Base-by-base conservation (phyloP, 345 rosid species). In the Eucalyptus cloeziana region DNA sequence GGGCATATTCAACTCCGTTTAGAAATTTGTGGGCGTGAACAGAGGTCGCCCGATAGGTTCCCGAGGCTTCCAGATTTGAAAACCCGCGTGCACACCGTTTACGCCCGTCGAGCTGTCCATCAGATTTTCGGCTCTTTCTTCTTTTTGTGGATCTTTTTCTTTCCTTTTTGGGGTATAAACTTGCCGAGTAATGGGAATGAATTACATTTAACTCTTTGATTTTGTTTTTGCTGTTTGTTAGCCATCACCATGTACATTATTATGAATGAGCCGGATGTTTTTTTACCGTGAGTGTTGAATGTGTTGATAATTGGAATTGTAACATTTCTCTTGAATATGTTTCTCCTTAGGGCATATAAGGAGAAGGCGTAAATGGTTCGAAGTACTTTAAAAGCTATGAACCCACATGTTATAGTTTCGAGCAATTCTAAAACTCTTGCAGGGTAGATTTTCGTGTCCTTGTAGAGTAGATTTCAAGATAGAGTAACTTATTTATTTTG, bases 401-500 rank as follows among this genome's bases (percentile, higher is more conserved):
- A 56, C 30, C 0, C 3, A 0, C 62, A 24, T 0, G 3, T 24
- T 24, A 56, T 56, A 10, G 30, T 56, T 56, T 24, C 0, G 12
- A 56, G 30, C 0, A 10, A 0, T 56, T 56, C 30, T 2, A 10
- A 24, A 24, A 56, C 3, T 56, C 13, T 24, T 8, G 5, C 6
- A 1, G 3, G 30, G 62, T 56, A 30, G 17, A 62, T 62, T 62
- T 30, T 62, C 2, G 1, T 5, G 14, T 17, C 16, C 67, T 27
- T 6, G 13, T 27, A 27, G 16, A 0, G 13, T 11, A 60, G 31
- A 27, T 27, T 5, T 60, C 31, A 5, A 60, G 31, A 60, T 25
- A 60, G 4, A 12, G 15, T 13, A 30, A 62, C 33, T 62, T 6
- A 62, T 30, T 30, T 62, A 62, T 62, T 62, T 30, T 0, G 16